Evolutionary conservation across 495 filamentous ascomycete genomes (phyloP).

Genomic region (Trichodelitschia bisporula): DNA sequence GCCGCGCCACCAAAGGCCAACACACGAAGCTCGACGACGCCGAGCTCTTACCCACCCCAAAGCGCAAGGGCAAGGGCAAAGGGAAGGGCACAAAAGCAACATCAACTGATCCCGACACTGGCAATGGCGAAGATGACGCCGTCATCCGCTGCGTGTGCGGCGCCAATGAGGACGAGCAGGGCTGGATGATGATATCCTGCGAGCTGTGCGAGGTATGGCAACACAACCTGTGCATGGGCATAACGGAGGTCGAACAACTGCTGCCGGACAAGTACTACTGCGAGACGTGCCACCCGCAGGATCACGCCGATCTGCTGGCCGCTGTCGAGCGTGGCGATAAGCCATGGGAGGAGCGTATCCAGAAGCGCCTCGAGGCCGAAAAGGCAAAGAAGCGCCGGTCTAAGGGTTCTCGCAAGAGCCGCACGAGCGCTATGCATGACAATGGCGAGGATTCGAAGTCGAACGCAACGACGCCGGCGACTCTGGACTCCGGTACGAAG

Average conservation of each 20-base stretch:
- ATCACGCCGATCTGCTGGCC: slow-evolving; percentile 49
- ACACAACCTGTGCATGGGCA: slow-evolving; percentile 84
- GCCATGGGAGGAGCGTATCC: slow-evolving; percentile 49
- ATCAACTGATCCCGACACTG: slow-evolving; percentile 14
- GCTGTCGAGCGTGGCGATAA: slow-evolving; percentile 55
- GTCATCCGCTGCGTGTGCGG: slow-evolving; percentile 89
- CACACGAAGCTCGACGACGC: slow-evolving; percentile 42
- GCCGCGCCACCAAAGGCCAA: slow-evolving; percentile 84
- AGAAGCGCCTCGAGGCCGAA: slow-evolving; percentile 7
- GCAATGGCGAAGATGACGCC: slow-evolving; percentile 38
- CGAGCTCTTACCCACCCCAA: slow-evolving; percentile 23
- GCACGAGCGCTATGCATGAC: slow-evolving; percentile 1
- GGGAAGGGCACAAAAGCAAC: slow-evolving; percentile 18
- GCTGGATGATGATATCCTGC: slow-evolving; percentile 72
- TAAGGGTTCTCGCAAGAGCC: background rate
- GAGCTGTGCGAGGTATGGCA: slow-evolving; percentile 85
- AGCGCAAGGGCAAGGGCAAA: slow-evolving; percentile 28
- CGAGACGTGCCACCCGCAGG: slow-evolving; percentile 64
- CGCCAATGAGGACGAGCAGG: slow-evolving; percentile 58
- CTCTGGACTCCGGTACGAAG: too few relatives aligned
- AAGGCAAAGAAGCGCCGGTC: too few relatives aligned
- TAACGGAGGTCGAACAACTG: slow-evolving; percentile 49
- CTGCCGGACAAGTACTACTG: slow-evolving; percentile 67
- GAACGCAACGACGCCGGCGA: too few relatives aligned
- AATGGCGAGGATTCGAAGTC: background rate